Evolutionary conservation across 768 basidiomycete species (phyloP).

Genomic region (Suillus sp.): DNA sequence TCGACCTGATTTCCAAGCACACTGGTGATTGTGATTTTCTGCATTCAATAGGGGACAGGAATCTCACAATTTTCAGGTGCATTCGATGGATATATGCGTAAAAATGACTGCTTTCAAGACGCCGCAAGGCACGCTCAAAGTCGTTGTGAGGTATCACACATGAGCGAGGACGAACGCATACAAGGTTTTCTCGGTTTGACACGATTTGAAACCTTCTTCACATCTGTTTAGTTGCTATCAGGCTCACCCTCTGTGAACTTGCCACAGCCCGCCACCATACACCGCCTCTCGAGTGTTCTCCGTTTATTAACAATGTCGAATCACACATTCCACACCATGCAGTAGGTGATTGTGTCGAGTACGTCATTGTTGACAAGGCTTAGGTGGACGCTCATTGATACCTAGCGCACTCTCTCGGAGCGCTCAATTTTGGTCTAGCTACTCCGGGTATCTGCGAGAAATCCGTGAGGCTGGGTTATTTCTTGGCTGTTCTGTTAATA

Average conservation of each 20-base stretch:
- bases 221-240: conserved; percentile 58
- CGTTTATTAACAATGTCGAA: conserved; percentile 17
- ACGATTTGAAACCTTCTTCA: conserved; percentile 13
- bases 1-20: conserved; percentile 10
- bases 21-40: not conserved
- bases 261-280: conserved; percentile 70
- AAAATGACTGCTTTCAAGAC: conserved; percentile 65
- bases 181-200: conserved; percentile 42
- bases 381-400: conserved; percentile 9
- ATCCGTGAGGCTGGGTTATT: conserved; percentile 53
- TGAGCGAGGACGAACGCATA: conserved; percentile 63
- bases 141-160: conserved; percentile 57
- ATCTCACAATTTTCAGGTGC: conserved; percentile 33
- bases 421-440: conserved; percentile 84
- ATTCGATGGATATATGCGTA: conserved; percentile 44
- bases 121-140: conserved; percentile 49
- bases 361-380: conserved; percentile 17
- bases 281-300: conserved; percentile 63
- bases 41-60: not conserved
- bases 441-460: conserved; percentile 82
- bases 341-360: conserved; percentile 58
- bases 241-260: conserved; percentile 81
- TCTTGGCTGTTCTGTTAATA: conserved; percentile 23
- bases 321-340: conserved; percentile 17
- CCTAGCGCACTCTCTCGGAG: conserved; percentile 72